Conservation (phyloP, 2,329 filamentous ascomycete genomes). For the Pseudogymnoascus destructans region DNA sequence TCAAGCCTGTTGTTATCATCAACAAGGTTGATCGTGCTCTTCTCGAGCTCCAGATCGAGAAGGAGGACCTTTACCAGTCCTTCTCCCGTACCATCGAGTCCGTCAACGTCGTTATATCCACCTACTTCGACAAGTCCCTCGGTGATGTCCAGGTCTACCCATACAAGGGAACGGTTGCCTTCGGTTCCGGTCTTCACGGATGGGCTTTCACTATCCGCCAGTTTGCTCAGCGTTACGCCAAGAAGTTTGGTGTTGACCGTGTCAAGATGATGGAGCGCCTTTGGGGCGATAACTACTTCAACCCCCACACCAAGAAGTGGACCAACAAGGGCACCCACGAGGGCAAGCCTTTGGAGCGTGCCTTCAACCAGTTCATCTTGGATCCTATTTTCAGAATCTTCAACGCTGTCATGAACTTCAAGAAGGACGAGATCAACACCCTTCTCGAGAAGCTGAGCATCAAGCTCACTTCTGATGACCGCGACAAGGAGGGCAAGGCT, state of each 20-base stretch:
- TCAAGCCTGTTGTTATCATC: conserved; percentile 99
- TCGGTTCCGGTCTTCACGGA: conserved; percentile 98
- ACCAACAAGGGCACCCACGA: conserved; percentile 74
- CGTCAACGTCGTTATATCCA: conserved; percentile 99
- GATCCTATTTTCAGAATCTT: conserved; percentile 99
- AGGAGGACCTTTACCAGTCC: conserved; percentile 99
- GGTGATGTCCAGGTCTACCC: conserved; percentile 99
- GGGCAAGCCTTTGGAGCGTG: conserved; percentile 86
- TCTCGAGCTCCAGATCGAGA: conserved; percentile 94
- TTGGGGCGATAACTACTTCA: conserved; percentile 99
- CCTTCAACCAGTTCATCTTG: conserved; percentile 99
- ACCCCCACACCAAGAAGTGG: conserved; percentile 99
- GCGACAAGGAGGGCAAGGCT: conserved; percentile 90
- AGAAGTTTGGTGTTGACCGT: conserved; percentile 99
- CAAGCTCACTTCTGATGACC: conserved; percentile 78
- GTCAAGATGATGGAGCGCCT: conserved; percentile 99
- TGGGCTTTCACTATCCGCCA: conserved; percentile 99
- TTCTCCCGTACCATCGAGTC: conserved; percentile 99
- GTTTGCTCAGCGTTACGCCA: conserved; percentile 90
- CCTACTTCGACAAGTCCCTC: conserved; percentile 91
- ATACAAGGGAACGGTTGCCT: conserved; percentile 92
- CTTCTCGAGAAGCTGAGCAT: conserved; percentile 90
- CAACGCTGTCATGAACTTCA: conserved; percentile 92
- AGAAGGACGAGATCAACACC: conserved; percentile 76
- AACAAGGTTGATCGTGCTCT: conserved; percentile 99